These are phyloP conservation scores for Solanum rostratum DNA, from an alignment of 257 asterid genomes.

Conservation along the genomic window DNA sequence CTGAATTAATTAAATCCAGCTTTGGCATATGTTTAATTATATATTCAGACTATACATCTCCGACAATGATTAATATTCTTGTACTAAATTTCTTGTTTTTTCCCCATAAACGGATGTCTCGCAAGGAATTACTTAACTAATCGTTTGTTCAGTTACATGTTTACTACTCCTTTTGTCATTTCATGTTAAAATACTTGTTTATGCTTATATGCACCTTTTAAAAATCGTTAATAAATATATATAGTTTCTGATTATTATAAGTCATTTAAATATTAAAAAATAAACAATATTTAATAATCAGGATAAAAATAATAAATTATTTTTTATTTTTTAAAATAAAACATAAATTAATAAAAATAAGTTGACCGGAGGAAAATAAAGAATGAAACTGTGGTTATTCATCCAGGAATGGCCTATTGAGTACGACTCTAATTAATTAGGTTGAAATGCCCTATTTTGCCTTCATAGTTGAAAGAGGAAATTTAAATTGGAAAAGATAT, in stretches of 20 bases:
- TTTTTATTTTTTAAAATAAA: too few relatives aligned
- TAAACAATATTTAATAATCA: background rate
- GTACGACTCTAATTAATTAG: background rate
- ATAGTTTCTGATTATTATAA: background rate
- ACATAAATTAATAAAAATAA: too few relatives aligned
- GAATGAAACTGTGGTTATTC: too few relatives aligned
- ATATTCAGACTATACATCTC: background rate
- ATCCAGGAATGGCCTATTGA: background rate
- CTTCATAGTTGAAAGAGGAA: background rate
- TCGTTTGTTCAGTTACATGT: background rate
- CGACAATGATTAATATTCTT: background rate
- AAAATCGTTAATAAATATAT: too few relatives aligned
- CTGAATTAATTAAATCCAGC: background rate
- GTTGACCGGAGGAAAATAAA: too few relatives aligned
- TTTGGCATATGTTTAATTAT: background rate
- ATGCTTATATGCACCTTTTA: too few relatives aligned
- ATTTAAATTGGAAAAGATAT: background rate
- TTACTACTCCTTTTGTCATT: background rate
- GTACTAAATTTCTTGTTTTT: background rate
- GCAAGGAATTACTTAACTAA: background rate
- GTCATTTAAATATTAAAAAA: background rate
- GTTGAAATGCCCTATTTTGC: background rate
- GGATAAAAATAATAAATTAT: background rate
- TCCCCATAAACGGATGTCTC: background rate
- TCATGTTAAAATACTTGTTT: too few relatives aligned